Base-by-base conservation (phyloP, 116 monocot species). In the Zostera marina region DNA sequence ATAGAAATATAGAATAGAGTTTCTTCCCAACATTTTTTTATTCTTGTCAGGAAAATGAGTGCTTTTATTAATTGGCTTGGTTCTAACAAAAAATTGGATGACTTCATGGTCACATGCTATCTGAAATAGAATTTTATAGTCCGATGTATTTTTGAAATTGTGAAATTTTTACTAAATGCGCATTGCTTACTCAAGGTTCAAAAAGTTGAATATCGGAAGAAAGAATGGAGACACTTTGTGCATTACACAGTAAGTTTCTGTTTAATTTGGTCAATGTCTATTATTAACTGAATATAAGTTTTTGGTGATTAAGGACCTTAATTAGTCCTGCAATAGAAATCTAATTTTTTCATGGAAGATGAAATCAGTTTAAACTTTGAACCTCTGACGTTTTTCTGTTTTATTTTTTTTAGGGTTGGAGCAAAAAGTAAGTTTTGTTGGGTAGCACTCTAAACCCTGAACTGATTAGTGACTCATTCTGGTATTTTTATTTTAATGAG, bases 361-460 rank as follows among this genome's bases (percentile, higher is more conserved):
- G 49, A 51, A 0, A 9, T 51, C 49, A n/a, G n/a, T 21, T 10
- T 21, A 5, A 32, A 32, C 32, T 51, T 15, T 51, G 49, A 51
- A 51, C 9, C 20, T 59, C 44, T 25, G 11, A 45, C 5, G 4
- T 47, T 47, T 47, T 25, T 47, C 25, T 61, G 23, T 8, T 9
- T n/a, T 70, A 43, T 65, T 39, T 47, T 16, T 80, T 96, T 73
- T 82, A 96, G 88, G 94, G 94, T 70, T 96, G 94, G 94, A 96
- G 66, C 74, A 96, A 96, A 75, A 96, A 74, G 94, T 88, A 70
- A 80, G 86, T 74, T 22, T 54, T 58, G 61, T 1, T 7, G 13
- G n/a, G 9, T 14, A 45, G 16, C 47, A 47, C 16, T n/a, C n/a
- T n/a, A n/a, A n/a, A n/a, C n/a, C 22, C 11, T 59, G 59, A 38